Base-by-base conservation (phyloP, 1,139 yeast genomes). In the Pichiaceae sp. region DNA sequence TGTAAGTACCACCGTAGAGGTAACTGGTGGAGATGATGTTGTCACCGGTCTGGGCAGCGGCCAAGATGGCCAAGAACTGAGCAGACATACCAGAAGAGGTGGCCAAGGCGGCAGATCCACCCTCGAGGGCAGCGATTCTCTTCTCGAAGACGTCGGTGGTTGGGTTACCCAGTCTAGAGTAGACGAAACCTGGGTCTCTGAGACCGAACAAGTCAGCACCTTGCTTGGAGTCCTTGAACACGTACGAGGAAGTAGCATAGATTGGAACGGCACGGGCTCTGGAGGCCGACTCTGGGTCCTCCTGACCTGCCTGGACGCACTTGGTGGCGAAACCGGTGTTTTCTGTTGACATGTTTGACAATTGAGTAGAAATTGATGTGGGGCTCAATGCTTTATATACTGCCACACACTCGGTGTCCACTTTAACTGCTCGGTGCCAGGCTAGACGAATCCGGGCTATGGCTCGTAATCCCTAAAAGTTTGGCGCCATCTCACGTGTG, bases 11-110 rank as follows among this genome's bases (percentile, higher is more conserved):
- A 47, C 98, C 98, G 59, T 91, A 91, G 48, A 91, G 70, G 67
- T 60, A 85, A n/a, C 95, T 75, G 26, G 96, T 79, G 29, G 95
- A 76, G 40, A 91, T 73, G 50, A 91, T 73, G 64, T 91, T 91
- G 59, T 86, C 95, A 49, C 97, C 97, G 37, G 75, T 61, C 51
- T 82, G 87, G 30, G 96, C 95, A 51, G 87, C 71, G 41, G 87
- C 87, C 31, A 85, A 70, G 55, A 87, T 68, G 26, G 96, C 95
- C 43, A 84, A 59, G 50, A 86, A 74, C 60, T 87, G 96, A 29
- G 97, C 96, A 38, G 96, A 91, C 64, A 87, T 96, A 43, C 98
- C 97, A 11, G 96, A 87, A 23, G 95, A 62, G 26, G 82, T 80
- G n/a, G 95, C 93, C 43, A 89, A 64, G 3, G 95, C 97, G 45